Evolutionary conservation across 2,329 filamentous ascomycete species (phyloP), one percentile per base, ranked within the genome.

Genomic region (Alternaria gansuensis): DNA sequence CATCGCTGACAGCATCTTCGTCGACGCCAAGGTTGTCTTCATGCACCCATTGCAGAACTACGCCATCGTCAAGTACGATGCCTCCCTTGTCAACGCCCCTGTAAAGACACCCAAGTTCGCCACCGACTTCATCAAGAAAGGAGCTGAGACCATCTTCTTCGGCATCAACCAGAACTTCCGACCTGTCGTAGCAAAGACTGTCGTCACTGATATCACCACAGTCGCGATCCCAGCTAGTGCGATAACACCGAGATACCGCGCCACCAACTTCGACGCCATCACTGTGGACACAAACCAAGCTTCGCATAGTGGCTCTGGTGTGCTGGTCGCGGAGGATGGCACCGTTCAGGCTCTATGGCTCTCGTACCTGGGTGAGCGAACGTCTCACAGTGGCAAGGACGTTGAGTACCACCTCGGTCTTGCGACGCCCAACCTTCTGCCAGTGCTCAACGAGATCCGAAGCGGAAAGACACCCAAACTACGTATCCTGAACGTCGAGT

Each of bases 21-120:
- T 98, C 10, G 90, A 94, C 67, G 95, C 91, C 69, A 97, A 96
- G 79, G 91, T 99, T 4, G 86, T 98, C 13, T 99, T 99, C 82
- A 83, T 99, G 76, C 95, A 99, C 74, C 95, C 95, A 13, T 83
- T 99, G 53, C 95, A 98, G 76, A 99, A 99, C 78, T 99, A 98
- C 77, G 91, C 91, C 66, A 90, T 99, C 70, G 87, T 99, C 69
- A 90, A 96, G 79, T 99, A 99, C 76, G 94, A 99, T 75, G 92
- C 95, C 2, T 88, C 86, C 37, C 85, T 99, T 17, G 96, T 98
- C n/a, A 88, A 96, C 72, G 95, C 94, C 2, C 93, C 95, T 0
- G 93, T 99, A 11, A 87, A 93, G 81, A 94, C 91, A 64, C 95
- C 96, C 4, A 91, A 87, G 69, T 84, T 99, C 49, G 92, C 92